Conservation (phyloP, 2,329 filamentous ascomycete species). For the Fusarium sp. region DNA sequence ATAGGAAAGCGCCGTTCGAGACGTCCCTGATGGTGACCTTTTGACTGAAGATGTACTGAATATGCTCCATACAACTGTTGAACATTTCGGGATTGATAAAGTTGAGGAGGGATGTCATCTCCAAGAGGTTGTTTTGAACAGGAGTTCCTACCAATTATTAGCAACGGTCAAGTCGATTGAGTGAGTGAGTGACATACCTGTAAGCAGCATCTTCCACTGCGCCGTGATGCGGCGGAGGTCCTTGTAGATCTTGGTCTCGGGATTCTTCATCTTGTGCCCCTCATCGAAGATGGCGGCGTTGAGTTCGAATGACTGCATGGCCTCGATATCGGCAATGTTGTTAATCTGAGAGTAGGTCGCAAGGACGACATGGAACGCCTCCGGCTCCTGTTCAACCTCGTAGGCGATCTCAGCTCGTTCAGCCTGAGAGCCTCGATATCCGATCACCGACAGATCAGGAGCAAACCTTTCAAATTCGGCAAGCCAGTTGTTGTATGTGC, state of each 20-base stretch:
- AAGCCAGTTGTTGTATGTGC: conserved; percentile 96
- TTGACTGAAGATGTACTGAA: conserved; percentile 91
- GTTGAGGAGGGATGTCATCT: conserved; percentile 89
- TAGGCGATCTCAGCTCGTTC: conserved; percentile 77
- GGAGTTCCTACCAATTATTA: conserved; percentile 79
- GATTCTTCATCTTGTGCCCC: conserved; percentile 93
- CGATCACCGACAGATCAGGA: conserved; percentile 79
- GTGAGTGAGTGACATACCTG: conserved; percentile 43
- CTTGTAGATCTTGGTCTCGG: conserved; percentile 82
- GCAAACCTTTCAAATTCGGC: conserved; percentile 91
- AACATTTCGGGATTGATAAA: conserved; percentile 94
- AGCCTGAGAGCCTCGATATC: conserved; percentile 73
- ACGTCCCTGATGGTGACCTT: conserved; percentile 87
- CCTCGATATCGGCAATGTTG: conserved; percentile 62
- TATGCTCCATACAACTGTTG: conserved; percentile 77
- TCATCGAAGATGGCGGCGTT: conserved; percentile 86
- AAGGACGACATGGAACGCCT: conserved; percentile 72
- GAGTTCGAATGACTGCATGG: conserved; percentile 61
- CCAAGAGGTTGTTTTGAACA: conserved; percentile 92
- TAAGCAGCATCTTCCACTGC: conserved; percentile 85
- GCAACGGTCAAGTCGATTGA: neutral
- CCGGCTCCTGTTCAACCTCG: conserved; percentile 71
- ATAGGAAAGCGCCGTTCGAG: conserved; percentile 84
- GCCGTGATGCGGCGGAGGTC: conserved; percentile 82
- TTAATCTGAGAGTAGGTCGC: conserved; percentile 72